Evolutionary conservation across 345 rosid genomes (phyloP).

Genomic region (Salix exigua): DNA sequence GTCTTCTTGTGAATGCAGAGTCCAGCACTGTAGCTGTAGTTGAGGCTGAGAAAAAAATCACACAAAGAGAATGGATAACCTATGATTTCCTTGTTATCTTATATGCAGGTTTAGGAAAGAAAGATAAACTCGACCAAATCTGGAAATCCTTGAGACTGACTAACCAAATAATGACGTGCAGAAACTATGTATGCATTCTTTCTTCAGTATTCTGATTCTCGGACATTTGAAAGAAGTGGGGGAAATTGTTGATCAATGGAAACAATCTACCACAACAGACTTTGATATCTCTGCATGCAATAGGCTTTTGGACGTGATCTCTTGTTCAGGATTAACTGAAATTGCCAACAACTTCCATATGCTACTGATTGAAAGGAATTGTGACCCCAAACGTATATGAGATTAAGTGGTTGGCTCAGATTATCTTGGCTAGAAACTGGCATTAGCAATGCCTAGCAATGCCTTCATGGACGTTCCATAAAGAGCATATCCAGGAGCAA

Average conservation of each 20-base stretch:
- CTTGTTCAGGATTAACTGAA: slow-evolving; percentile 47
- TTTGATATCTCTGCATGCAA: slow-evolving; percentile 54
- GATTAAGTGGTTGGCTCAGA: neutral
- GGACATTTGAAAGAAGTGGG: slow-evolving; percentile 65
- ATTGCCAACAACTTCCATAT: slow-evolving; percentile 39
- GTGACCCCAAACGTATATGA: slow-evolving; percentile 3
- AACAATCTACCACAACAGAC: slow-evolving; percentile 52
- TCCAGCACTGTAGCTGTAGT: slow-evolving; percentile 32
- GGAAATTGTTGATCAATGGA: slow-evolving; percentile 80
- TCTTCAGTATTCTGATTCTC: slow-evolving; percentile 73
- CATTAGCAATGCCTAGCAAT: neutral
- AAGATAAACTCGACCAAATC: slow-evolving; percentile 72
- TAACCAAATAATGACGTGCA: slow-evolving; percentile 75
- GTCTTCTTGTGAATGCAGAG: slow-evolving; percentile 44
- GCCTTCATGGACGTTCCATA: neutral
- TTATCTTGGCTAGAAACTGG: no score
- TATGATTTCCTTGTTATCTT: slow-evolving; percentile 82
- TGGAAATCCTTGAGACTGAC: slow-evolving; percentile 86
- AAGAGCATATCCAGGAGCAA: neutral
- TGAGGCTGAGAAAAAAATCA: slow-evolving; percentile 55
- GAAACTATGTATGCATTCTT: slow-evolving; percentile 69
- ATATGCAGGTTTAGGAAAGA: slow-evolving; percentile 69
- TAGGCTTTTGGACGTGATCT: slow-evolving; percentile 54
- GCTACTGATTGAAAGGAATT: slow-evolving; percentile 22
- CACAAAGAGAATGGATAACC: slow-evolving; percentile 85